phyloP scores from a whole-genome alignment of 2,329 filamentous ascomycete genomes.

The Colletotrichum zoysiae region DNA sequence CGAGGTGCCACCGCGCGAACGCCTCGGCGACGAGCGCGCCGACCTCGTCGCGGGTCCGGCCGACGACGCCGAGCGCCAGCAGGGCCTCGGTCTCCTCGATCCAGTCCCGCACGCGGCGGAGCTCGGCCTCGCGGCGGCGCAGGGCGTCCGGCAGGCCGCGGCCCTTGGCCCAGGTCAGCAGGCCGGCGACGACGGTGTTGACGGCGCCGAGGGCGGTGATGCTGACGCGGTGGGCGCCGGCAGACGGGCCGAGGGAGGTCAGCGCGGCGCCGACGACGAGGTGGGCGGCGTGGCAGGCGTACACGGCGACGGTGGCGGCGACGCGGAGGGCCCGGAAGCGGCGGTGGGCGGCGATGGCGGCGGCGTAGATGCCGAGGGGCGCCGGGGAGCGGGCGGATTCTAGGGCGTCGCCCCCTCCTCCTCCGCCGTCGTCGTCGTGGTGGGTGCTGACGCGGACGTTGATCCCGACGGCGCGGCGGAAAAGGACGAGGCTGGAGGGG shows the following conservation, averaged over 20 bases:
- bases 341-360: slow-evolving; percentile 51
- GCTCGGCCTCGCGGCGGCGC: slow-evolving; percentile 60
- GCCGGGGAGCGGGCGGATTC: slow-evolving; percentile 51
- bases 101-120: slow-evolving; percentile 63
- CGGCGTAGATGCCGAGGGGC: slow-evolving; percentile 57
- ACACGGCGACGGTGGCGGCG: slow-evolving; percentile 54
- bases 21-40: slow-evolving; percentile 57
- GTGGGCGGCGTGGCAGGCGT: slow-evolving; percentile 58
- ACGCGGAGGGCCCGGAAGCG: slow-evolving; percentile 51
- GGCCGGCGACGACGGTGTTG: slow-evolving; percentile 73
- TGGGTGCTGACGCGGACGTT: slow-evolving; percentile 47
- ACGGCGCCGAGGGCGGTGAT: slow-evolving; percentile 72
- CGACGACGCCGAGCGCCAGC: slow-evolving; percentile 57
- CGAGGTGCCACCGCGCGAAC: slow-evolving; percentile 59
- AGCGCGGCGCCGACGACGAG: slow-evolving; percentile 62
- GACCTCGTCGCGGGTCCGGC: slow-evolving; percentile 57
- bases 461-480: slow-evolving; percentile 59
- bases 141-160: slow-evolving; percentile 63
- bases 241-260: slow-evolving; percentile 59
- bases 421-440: slow-evolving; percentile 42
- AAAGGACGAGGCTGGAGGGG: slow-evolving; percentile 57
- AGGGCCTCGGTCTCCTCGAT: slow-evolving; percentile 66
- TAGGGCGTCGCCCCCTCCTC: slow-evolving; percentile 43
- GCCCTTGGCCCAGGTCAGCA: slow-evolving; percentile 68
- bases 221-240: slow-evolving; percentile 61